phyloP scores from a whole-genome alignment of 495 filamentous ascomycete species.

The Pyrenopolyporus hunteri region DNA sequence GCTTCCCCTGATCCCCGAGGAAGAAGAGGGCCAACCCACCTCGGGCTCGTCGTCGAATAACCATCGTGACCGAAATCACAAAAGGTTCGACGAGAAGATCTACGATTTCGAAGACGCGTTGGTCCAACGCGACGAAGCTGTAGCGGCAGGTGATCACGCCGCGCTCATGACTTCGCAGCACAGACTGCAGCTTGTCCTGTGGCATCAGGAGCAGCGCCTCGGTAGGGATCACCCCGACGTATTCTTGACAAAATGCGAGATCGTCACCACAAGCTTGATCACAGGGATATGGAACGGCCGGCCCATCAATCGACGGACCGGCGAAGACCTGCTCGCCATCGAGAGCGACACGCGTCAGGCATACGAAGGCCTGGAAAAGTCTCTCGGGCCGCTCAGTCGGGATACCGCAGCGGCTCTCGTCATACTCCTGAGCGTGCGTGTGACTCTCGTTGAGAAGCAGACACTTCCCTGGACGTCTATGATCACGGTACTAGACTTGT shows the following conservation, averaged over 20 bases:
- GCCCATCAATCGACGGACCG: not conserved
- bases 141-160: not conserved
- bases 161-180: not conserved
- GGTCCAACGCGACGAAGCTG: constrained; percentile 8
- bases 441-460: not conserved
- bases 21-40: not conserved
- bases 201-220: not conserved
- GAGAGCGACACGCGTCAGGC: not conserved
- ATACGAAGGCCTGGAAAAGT: constrained; percentile 5
- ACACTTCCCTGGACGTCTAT: not conserved
- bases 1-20: not conserved
- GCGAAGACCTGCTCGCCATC: not conserved
- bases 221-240: not conserved
- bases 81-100: not conserved
- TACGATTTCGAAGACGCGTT: constrained; percentile 11
- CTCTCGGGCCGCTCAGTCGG: not conserved
- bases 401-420: constrained; percentile 10
- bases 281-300: constrained; percentile 7
- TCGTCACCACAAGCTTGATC: not conserved
- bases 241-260: constrained; percentile 9
- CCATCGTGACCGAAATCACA: not conserved
- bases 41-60: not conserved
- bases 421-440: constrained; percentile 4
- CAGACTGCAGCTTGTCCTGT: constrained; percentile 6
- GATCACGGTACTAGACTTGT: not conserved